Base-by-base conservation (phyloP, 495 filamentous ascomycete species). In the Aspergillus kassunensis region DNA sequence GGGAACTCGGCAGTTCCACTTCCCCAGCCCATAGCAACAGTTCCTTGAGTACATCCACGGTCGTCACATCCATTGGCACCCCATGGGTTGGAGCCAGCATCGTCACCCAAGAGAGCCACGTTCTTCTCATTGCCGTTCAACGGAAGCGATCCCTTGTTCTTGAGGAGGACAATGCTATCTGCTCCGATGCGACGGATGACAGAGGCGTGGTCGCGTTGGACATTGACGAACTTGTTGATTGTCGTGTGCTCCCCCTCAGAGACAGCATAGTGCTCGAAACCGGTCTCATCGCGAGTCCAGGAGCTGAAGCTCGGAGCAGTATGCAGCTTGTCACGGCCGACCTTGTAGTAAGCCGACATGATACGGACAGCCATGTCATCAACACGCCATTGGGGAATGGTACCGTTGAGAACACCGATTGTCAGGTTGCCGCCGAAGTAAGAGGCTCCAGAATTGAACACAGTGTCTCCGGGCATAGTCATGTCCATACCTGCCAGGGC, bases 341-440 rank as follows among this genome's bases (percentile, higher is more conserved):
- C 89, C 69, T 90, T 92, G 77, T 90, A 98, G 69, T 85, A 95
- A 20, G 91, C 86, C 30, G 92, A 83, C 84, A 97, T 92, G 61
- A 97, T 96, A 53, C 93, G 84, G 55, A 87, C 84, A 12, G 80
- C 88, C 89, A 95, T 95, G 62, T 98, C 93, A 61, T 96, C 90
- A 23, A 98, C 58, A 52, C 93, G 86, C 83, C 88, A 97, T 64
- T 89, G 82, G 0, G 93, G 92, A 39, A 96, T 75, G 2, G 90
- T 93, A 16, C 91, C 91, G 62, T 98, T 98, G 50, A 96, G 71
- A 8, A 96, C 86, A 6, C 86, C 86, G 43, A 91, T 66, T 0
- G 93, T 90, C 52, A 97, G 76, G 68, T 96, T 97, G 21, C 85
- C 70, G 12, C 92, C 92, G 86, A 87, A 97, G 75, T 77, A 96